Base-by-base conservation (phyloP, 257 asterid species). In the Salvia rosmarinus region DNA sequence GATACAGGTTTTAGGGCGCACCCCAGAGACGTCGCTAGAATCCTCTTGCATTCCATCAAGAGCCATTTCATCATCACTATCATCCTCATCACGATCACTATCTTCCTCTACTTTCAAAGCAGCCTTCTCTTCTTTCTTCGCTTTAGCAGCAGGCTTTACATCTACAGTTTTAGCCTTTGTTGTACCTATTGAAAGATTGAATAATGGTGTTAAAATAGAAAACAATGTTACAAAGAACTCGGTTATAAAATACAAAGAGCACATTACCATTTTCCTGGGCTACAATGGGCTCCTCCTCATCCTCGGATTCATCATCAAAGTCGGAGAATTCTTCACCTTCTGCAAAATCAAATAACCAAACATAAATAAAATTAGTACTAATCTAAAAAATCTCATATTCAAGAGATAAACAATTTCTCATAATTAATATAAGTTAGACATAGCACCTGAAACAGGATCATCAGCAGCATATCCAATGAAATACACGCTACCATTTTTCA, bases 401-500 rank as follows among this genome's bases (percentile, higher is more conserved):
- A 30, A 35, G 17, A 3, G 17, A 9, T 0, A 0, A n/a, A 13
- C 34, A 4, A 49, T 6, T 17, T 0, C 2, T 17, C 4, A 8
- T 4, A 50, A 17, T 6, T 0, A 50, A 67, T 20, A 37, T 39
- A 16, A 9, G 63, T 14, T 6, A 4, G 9, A 67, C 3, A 44
- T 0, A 6, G 39, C 56, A 79, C 83, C 81, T 43, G 82, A 71
- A 25, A 14, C 8, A 0, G 79, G 82, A 30, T 85, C 84, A 3
- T 81, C 81, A 35, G 89, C 87, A 1, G 28, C 20, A 14, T 86
- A 91, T 4, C 95, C 97, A 9, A 83, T 11, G 46, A 85, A 85
- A 86, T 67, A 83, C 17, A 89, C 82, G 16, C 91, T 91, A 12
- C 91, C 96, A 50, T 71, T 74, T 52, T 89, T 85, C 82, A 82